phyloP scores from a whole-genome alignment of 345 rosid species.

The Ailanthus altissimus region DNA sequence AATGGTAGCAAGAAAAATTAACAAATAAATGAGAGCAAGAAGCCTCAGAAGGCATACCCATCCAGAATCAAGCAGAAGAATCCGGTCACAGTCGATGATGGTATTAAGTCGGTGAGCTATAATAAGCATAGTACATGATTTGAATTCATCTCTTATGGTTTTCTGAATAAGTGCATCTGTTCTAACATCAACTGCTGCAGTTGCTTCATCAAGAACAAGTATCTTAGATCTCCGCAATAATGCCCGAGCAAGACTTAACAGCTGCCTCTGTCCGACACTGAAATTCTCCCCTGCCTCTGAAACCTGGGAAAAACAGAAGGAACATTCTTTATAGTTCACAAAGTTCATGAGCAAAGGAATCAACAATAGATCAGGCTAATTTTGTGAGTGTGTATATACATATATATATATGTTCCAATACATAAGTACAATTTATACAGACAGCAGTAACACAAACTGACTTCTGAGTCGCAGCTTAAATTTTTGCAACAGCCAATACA shows the following conservation, averaged over 20 bases:
- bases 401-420: not conserved
- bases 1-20: not conserved
- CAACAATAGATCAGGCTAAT: not conserved
- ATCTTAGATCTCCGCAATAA: conserved; percentile 93
- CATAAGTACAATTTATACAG: not conserved
- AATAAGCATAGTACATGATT: conserved; percentile 91
- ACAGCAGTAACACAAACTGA: conserved; percentile 8
- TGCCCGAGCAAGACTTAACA: conserved; percentile 97
- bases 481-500: not conserved
- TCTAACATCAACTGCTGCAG: conserved; percentile 99
- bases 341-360: not conserved
- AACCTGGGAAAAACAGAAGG: conserved; percentile 47
- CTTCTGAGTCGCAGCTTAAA: not conserved
- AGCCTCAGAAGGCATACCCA: conserved; percentile 44
- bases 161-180: conserved; percentile 98
- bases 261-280: conserved; percentile 97
- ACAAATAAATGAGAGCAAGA: not conserved
- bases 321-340: conserved; percentile 17
- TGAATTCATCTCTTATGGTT: conserved; percentile 97
- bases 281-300: conserved; percentile 97
- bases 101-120: conserved; percentile 98
- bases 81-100: conserved; percentile 87
- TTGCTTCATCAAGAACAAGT: conserved; percentile 98
- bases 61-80: conserved; percentile 92
- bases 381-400: not conserved